phyloP scores from a whole-genome alignment of 2,329 filamentous ascomycete species.

The Beauveria pseudobassiana region DNA sequence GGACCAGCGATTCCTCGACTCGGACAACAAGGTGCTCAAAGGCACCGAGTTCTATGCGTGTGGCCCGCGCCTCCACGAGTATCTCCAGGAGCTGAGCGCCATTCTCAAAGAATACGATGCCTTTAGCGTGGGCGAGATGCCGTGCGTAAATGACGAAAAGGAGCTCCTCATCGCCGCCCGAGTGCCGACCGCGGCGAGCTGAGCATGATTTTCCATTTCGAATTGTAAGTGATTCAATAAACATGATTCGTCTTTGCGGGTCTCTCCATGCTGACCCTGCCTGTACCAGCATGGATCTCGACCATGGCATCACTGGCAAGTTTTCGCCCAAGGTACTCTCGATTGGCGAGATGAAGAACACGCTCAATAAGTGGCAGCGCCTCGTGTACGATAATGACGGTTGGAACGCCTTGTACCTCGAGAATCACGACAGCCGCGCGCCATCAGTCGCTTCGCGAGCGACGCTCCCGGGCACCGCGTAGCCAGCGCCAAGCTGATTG shows the following conservation, averaged over 20 bases:
- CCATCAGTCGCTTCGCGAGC: constrained; percentile 47
- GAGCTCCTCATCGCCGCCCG: constrained; percentile 42
- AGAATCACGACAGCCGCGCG: constrained; percentile 59
- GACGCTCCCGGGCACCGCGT: constrained; percentile 42
- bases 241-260: neutral
- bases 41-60: constrained; percentile 44
- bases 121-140: constrained; percentile 47
- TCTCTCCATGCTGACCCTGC: constrained; percentile 3
- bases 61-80: constrained; percentile 41
- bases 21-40: constrained; percentile 24
- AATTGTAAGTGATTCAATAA: constrained; percentile 35
- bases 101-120: constrained; percentile 39
- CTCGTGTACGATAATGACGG: constrained; percentile 52
- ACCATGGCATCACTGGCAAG: constrained; percentile 37
- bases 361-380: constrained; percentile 50
- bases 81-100: constrained; percentile 35
- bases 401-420: constrained; percentile 59
- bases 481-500: constrained; percentile 51
- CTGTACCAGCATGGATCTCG: constrained; percentile 40
- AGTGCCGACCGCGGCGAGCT: constrained; percentile 50
- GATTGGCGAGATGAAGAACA: constrained; percentile 43
- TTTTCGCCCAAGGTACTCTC: constrained; percentile 36
- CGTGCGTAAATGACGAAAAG: constrained; percentile 33
- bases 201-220: constrained; percentile 69
- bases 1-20: constrained; percentile 47